Evolutionary conservation across 2,329 filamentous ascomycete species (phyloP), one percentile per base, ranked within the genome.

Genomic region (Zasmidium cellare): DNA sequence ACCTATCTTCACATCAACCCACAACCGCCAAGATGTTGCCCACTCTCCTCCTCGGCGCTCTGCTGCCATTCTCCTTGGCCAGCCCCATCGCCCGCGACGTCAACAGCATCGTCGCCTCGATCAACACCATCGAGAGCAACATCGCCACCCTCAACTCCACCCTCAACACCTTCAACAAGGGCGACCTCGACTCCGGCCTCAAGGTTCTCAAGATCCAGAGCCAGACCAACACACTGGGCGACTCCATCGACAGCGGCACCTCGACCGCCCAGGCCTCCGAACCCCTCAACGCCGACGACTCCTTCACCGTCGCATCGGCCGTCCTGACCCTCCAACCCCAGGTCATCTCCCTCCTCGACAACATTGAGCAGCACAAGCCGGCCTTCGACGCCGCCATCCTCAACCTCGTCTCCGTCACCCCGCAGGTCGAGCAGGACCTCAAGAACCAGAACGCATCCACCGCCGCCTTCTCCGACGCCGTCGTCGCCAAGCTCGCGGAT

Each of bases 131-230:
- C 45, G 49, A 53, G 12, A 55, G 57, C 50, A 59, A 60, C 7
- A 53, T 64, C 45, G 50, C 44, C 14, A 59, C 55, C 16, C 45
- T 64, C 28, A 62, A 57, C 35, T 49, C 44, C 31, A 57, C 51
- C 28, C n/a, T 54, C 5, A 54, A 31, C 23, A 28, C 22, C 3
- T 60, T 64, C 61, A 53, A 59, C 47, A 31, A 61, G 28, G 61
- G 58, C 22, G 56, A 59, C 48, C 49, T 59, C 41, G 51, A 54
- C 35, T 46, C 55, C 18, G 19, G 55, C 19, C 19, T 59, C 51
- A 57, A 57, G 35, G 61, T 61, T 20, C 52, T 64, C 19, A 59
- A 57, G 18, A 64, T 64, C 41, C 59, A 52, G 45, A 9, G 46
- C 20, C 19, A 59, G 16, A 46, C 51, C 56, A 23, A 51, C 24